These are phyloP conservation scores for Nymphaea thermarum DNA, from an alignment of 164 flowering plant genomes.

Conservation along the genomic window DNA sequence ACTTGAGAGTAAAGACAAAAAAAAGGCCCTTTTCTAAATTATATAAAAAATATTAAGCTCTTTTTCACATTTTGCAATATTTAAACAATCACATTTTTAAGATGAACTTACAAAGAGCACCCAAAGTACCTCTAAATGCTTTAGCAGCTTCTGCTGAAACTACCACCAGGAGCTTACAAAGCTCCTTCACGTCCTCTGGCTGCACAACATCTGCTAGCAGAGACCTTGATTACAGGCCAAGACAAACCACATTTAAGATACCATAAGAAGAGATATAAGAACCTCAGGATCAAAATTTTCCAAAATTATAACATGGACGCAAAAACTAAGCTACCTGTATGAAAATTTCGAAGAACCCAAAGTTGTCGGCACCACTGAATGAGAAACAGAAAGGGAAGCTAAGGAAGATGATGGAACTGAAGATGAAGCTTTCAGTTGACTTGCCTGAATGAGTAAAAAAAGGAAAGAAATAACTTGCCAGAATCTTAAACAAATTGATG, in stretches of 20 bases:
- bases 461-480: not conserved
- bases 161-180: constrained; percentile 72
- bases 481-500: not conserved
- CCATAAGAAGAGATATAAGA: not conserved
- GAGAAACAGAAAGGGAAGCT: constrained; percentile 35
- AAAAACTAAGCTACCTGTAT: constrained; percentile 43
- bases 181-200: constrained; percentile 69
- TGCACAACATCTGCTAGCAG: constrained; percentile 77
- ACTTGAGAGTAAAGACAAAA: not conserved
- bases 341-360: constrained; percentile 61
- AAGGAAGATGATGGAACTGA: constrained; percentile 24
- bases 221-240: constrained; percentile 34
- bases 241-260: too few species aligned
- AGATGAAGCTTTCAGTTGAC: constrained; percentile 30
- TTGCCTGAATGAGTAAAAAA: constrained; percentile 28
- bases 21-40: not conserved
- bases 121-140: constrained; percentile 46
- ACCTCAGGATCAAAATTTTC: too few species aligned
- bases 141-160: constrained; percentile 55
- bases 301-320: not conserved
- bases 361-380: constrained; percentile 24
- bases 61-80: too few species aligned
- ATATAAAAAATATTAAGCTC: too few species aligned
- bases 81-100: not conserved
- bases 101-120: not conserved